phyloP scores from a whole-genome alignment of 116 monocot genomes.

The Thalassia testudinum region DNA sequence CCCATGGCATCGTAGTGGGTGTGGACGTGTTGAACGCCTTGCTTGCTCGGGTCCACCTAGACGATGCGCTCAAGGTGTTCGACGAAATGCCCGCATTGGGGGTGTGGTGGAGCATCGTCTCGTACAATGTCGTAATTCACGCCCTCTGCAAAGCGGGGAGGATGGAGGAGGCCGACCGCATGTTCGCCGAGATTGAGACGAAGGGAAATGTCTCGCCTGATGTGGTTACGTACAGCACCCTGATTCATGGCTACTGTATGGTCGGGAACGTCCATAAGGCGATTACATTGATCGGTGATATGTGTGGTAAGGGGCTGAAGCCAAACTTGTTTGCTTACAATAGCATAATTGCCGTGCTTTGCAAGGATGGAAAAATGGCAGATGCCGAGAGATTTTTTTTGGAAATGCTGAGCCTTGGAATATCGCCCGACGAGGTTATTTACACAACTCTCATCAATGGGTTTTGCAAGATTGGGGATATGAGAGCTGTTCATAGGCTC shows the following conservation, averaged over 20 bases:
- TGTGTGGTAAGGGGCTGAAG: slow-evolving; percentile 36
- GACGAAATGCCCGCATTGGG: slow-evolving; percentile 23
- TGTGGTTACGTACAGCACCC: slow-evolving; percentile 61
- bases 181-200: slow-evolving; percentile 34
- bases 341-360: slow-evolving; percentile 45
- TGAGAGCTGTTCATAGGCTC: slow-evolving; percentile 18
- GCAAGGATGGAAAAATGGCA: slow-evolving; percentile 22
- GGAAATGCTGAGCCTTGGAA: slow-evolving; percentile 34
- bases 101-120: slow-evolving; percentile 27
- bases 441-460: slow-evolving; percentile 74
- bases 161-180: slow-evolving; percentile 30
- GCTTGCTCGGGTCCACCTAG: slow-evolving; percentile 27
- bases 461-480: slow-evolving; percentile 30
- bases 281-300: slow-evolving; percentile 40
- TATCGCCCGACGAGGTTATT: slow-evolving; percentile 45
- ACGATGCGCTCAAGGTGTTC: slow-evolving; percentile 30
- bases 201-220: slow-evolving; percentile 25
- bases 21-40: slow-evolving; percentile 40
- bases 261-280: slow-evolving; percentile 35
- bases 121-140: slow-evolving; percentile 61
- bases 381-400: slow-evolving; percentile 43
- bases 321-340: slow-evolving; percentile 65
- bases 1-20: slow-evolving; percentile 43
- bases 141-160: slow-evolving; percentile 28
- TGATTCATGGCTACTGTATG: slow-evolving; percentile 56